Base-by-base conservation (phyloP, 2,329 filamentous ascomycete genomes). In the Penicillium sp. region DNA sequence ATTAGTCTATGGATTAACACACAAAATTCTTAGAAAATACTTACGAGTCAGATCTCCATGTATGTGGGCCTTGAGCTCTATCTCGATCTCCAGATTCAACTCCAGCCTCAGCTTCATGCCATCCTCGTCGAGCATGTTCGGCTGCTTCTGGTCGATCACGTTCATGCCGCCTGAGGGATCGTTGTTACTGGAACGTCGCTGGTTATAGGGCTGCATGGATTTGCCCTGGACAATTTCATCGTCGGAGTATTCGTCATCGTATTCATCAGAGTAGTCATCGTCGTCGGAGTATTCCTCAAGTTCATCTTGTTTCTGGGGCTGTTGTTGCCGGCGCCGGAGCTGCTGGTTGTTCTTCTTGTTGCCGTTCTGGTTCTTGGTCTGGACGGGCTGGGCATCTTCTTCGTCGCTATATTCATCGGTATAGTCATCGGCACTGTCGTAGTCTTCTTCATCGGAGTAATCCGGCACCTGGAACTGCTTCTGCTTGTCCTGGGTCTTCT, bases 31-130 rank as follows among this genome's bases (percentile, higher is more conserved):
- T n/a, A n/a, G n/a, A n/a, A n/a, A n/a, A n/a, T n/a, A n/a, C n/a
- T n/a, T n/a, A 44, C 82, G 61, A n/a, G 80, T 82, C 49, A 82
- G 67, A 58, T 82, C 79, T 68, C 79, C 79, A 53, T 81, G 78
- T 55, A 82, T 82, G 66, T 79, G 81, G n/a, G 79, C 79, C 70
- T 82, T 82, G 38, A 82, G 66, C 59, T 82, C 77, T 44, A 82
- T 74, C 61, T 82, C 79, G 60, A 82, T 79, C 61, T 82, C 79
- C 50, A 82, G 67, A 58, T 82, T 82, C 54, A 82, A 66, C 56
- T 82, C 79, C 52, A 82, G 58, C 56, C 77, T 70, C 65, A 82
- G 57, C 56, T 78, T 75, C 54, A 82, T 69, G 58, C 79, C 66
- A 28, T 71, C 68, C 42, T 70, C 54, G 13, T 68, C 66, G 28